These are phyloP conservation scores for Actinomortierella ambigua DNA, from an alignment of 371 early-diverging fungal species.

Conservation along the genomic window DNA sequence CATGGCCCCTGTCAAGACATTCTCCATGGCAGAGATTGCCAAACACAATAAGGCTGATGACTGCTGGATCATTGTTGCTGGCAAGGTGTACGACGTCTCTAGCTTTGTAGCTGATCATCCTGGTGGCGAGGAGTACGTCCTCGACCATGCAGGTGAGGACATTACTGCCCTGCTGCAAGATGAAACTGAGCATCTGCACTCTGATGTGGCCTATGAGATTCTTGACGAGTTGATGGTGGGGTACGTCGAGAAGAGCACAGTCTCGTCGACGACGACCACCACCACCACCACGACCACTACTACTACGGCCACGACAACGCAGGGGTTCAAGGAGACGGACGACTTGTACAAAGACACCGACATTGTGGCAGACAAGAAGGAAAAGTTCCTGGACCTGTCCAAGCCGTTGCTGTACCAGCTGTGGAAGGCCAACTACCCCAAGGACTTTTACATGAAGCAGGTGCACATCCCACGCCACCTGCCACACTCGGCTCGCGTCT, in stretches of 20 bases:
- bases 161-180: constrained; percentile 78
- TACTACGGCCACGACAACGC: constrained; percentile 7
- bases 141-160: constrained; percentile 79
- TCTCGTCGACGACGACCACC: constrained; percentile 2
- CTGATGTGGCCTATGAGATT: constrained; percentile 84
- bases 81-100: constrained; percentile 87
- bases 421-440: constrained; percentile 68
- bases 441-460: constrained; percentile 85
- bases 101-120: constrained; percentile 83
- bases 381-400: constrained; percentile 81
- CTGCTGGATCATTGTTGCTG: constrained; percentile 77
- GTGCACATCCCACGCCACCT: constrained; percentile 91
- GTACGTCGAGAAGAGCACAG: constrained; percentile 40
- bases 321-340: constrained; percentile 58
- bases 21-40: constrained; percentile 64
- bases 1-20: constrained; percentile 21
- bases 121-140: constrained; percentile 78
- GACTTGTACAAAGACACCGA: constrained; percentile 52
- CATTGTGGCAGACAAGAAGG: constrained; percentile 54
- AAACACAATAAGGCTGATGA: constrained; percentile 67
- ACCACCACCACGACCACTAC: constrained; percentile 1
- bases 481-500: constrained; percentile 79
- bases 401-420: constrained; percentile 88
- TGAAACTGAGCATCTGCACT: constrained; percentile 76
- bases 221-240: constrained; percentile 85